Conservation (phyloP, 495 filamentous ascomycete species). For the Hypoxylon lienhwacheense region DNA sequence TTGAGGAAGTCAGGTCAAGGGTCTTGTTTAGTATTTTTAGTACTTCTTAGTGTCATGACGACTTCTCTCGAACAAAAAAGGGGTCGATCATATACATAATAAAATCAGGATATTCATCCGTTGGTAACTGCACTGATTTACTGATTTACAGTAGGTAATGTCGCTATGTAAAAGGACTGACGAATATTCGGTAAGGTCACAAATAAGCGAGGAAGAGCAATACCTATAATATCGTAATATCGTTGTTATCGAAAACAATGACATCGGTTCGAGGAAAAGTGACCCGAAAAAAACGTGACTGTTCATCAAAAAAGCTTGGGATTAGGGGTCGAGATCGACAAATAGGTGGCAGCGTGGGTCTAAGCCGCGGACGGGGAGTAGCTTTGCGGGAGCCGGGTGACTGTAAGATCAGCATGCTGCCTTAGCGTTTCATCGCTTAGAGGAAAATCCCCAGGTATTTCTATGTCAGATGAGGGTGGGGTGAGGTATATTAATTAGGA, state of each 20-base stretch:
- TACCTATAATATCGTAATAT: slow-evolving; percentile 17
- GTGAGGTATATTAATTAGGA: slow-evolving; percentile 28
- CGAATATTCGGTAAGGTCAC: slow-evolving; percentile 1
- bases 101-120: too few species aligned
- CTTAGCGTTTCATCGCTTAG: slow-evolving; percentile 41
- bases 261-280: slow-evolving; percentile 32
- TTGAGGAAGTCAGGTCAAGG: too few species aligned
- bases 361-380: slow-evolving; percentile 30
- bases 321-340: slow-evolving; percentile 37
- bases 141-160: too few species aligned
- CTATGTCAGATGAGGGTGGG: slow-evolving; percentile 34
- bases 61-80: too few species aligned
- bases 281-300: slow-evolving; percentile 32
- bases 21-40: too few species aligned
- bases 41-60: too few species aligned
- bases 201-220: slow-evolving; percentile 9
- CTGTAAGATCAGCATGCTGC: slow-evolving; percentile 38
- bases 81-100: too few species aligned
- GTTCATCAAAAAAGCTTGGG: slow-evolving; percentile 30
- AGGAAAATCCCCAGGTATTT: slow-evolving; percentile 26
- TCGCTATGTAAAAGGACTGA: neutral
- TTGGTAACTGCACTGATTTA: too few species aligned
- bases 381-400: slow-evolving; percentile 34
- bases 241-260: slow-evolving; percentile 22
- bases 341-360: slow-evolving; percentile 32